Evolutionary conservation across 306 rosid genomes (phyloP), one percentile per base, ranked within the genome.

Genomic region (Castanospermum australe): DNA sequence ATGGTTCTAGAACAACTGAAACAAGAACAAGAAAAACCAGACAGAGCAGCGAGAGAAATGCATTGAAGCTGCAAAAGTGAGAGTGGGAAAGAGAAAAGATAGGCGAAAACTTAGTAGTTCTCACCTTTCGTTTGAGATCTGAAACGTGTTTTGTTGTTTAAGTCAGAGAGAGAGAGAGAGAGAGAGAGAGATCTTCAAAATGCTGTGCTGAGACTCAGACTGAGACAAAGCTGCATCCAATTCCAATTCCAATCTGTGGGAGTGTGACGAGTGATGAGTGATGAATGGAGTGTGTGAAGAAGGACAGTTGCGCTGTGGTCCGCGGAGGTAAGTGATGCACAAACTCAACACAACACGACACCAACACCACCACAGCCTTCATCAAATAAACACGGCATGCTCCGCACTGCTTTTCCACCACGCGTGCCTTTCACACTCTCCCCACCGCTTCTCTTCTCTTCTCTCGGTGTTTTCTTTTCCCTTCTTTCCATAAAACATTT

Each of bases 351-450:
- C 61, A 32, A 33, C 76, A 78, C 82, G 76, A 45, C 13, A n/a
- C 20, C 10, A 48, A 24, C 51, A 22, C 51, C 50, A 22, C 44
- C 35, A 21, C 35, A 21, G 38, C 24, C 64, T 4, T 0, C 14
- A 28, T 47, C 36, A 44, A 67, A 56, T 70, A 2, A 4, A 77
- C 55, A 44, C 50, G 35, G 47, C 57, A 77, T 28, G 32, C 32
- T 28, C 32, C 32, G 1, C 55, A 42, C 48, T 57, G 63, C 76
- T 65, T 28, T 50, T 36, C 8, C 8, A 0, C 1, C 20, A 42
- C 85, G 90, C 91, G 91, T 87, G 88, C 39, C 20, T 0, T 6
- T 63, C 86, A 84, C 90, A 88, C 89, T 57, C 77, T 76, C 25
- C 11, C 59, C n/a, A 2, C 64, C 75, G 21, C 42, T n/a, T 11